Conservation (phyloP, 179 eudicot genomes). For the Gypsophila paniculata region DNA sequence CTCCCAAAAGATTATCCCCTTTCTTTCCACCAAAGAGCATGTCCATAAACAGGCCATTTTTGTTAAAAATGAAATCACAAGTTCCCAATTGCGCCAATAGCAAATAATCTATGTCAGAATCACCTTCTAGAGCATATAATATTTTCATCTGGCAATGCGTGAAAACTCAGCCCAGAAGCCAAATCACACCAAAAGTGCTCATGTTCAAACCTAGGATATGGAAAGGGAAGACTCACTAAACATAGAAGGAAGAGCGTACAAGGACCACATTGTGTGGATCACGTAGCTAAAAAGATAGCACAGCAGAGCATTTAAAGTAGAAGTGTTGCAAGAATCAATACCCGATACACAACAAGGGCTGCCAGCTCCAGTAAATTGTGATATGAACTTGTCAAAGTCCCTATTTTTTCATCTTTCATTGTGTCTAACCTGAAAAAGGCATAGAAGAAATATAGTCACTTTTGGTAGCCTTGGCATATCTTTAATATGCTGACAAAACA, state of each 20-base stretch:
- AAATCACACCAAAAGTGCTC: background rate
- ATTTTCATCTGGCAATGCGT: background rate
- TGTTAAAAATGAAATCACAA: background rate
- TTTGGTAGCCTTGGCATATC: background rate
- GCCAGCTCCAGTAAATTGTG: constrained; percentile 71
- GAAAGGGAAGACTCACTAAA: background rate
- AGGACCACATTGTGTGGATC: background rate
- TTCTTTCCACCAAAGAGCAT: background rate
- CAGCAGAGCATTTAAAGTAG: background rate
- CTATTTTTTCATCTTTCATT: constrained; percentile 63
- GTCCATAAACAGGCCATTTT: background rate
- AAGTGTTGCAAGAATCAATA: constrained; percentile 28
- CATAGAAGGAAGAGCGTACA: background rate
- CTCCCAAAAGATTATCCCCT: background rate
- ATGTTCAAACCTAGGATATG: background rate
- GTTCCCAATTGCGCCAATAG: background rate
- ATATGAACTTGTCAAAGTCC: constrained; percentile 60
- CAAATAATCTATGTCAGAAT: background rate
- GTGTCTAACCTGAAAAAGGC: constrained; percentile 53
- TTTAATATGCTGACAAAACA: background rate
- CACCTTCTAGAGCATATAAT: background rate
- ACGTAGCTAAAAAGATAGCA: background rate
- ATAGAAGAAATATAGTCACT: constrained; percentile 8
- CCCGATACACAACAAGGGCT: constrained; percentile 83
- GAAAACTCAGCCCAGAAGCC: background rate